phyloP scores from a whole-genome alignment of 176 grass and related monocot genomes.

The Rhynchospora breviuscula region DNA sequence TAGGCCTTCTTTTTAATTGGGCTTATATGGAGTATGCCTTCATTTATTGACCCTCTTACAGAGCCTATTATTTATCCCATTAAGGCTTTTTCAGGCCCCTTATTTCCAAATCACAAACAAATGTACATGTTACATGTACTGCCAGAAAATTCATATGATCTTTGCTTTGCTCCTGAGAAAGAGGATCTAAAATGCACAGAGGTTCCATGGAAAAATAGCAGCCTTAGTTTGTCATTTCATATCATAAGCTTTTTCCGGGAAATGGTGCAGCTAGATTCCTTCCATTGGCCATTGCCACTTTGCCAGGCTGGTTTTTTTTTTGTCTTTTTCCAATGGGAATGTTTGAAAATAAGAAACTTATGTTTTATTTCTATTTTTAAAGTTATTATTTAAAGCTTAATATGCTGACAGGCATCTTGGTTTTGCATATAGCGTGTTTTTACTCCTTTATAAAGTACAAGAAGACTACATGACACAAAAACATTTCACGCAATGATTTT shows the following conservation, averaged over 20 bases:
- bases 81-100: no score
- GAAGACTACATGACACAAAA: not conserved
- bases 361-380: not conserved
- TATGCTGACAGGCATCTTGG: not conserved
- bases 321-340: constrained; percentile 1
- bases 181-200: not conserved
- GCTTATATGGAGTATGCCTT: not conserved
- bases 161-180: no score
- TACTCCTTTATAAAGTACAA: not conserved
- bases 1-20: not conserved
- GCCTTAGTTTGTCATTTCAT: not conserved
- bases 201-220: not conserved
- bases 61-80: not conserved
- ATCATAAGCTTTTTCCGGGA: not conserved
- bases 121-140: not conserved
- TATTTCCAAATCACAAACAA: not conserved
- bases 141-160: no score
- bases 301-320: not conserved
- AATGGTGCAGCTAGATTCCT: not conserved
- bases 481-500: not conserved
- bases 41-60: not conserved
- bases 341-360: not conserved
- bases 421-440: not conserved
- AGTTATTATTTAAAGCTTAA: not conserved
- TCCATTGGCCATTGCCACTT: not conserved